A percentile compares a stretch with the other conserved stretches of the same genome.
phyloP scores from a whole-genome alignment of 768 basidiomycete genomes.

The Pulveroboletus sp. region DNA sequence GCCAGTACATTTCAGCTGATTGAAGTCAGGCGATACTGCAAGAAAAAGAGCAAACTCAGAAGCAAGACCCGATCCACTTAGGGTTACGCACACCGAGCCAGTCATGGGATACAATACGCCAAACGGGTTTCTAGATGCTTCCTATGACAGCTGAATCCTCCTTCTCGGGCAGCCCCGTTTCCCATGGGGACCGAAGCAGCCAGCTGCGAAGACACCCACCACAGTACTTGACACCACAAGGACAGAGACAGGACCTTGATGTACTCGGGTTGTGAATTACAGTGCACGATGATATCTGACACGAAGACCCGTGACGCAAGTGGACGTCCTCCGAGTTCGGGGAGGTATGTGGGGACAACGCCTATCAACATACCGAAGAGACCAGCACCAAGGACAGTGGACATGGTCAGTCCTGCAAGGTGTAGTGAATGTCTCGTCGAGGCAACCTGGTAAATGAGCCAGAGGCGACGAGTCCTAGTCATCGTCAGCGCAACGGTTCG shows the following conservation, averaged over 20 bases:
- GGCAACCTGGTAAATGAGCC: no score
- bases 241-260: background rate
- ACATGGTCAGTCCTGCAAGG: background rate
- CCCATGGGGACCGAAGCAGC: background rate
- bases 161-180: no score
- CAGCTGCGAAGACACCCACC: background rate
- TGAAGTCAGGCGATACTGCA: no score
- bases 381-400: background rate
- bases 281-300: background rate
- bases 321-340: background rate
- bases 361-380: background rate
- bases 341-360: no score
- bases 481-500: no score
- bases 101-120: background rate
- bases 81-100: no score
- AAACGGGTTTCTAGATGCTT: background rate
- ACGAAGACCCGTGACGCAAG: background rate
- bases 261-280: background rate
- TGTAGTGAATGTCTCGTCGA: no score
- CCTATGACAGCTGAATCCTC: background rate
- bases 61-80: background rate
- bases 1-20: no score
- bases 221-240: background rate
- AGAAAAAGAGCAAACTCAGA: background rate
- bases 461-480: no score